phyloP scores from a whole-genome alignment of 1,284 basidiomycete genomes.

The Mycosarcoma mackinlayi region DNA sequence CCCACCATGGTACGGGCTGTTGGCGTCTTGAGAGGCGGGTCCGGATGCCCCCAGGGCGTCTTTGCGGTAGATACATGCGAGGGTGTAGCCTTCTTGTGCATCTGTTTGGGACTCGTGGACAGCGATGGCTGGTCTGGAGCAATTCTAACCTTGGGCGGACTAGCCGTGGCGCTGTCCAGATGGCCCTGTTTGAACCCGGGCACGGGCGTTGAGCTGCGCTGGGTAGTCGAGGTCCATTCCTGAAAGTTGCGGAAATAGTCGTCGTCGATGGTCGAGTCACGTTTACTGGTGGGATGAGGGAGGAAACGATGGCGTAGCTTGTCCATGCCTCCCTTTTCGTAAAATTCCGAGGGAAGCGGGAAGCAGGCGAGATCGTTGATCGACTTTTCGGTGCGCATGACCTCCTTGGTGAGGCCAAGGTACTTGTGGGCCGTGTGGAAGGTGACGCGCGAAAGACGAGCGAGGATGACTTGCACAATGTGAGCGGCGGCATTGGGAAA shows the following conservation, averaged over 20 bases:
- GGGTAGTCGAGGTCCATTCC: constrained; percentile 34
- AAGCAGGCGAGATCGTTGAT: constrained; percentile 97
- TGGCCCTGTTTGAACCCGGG: constrained; percentile 2
- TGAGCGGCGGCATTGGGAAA: constrained; percentile 96
- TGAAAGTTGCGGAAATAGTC: constrained; percentile 55
- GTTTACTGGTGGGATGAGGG: constrained; percentile 45
- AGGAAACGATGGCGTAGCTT: constrained; percentile 83
- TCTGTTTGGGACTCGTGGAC: constrained; percentile 24
- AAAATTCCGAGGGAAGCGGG: constrained; percentile 89
- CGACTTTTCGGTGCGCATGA: constrained; percentile 92
- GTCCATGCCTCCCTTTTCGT: constrained; percentile 91
- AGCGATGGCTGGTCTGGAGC: constrained; percentile 10
- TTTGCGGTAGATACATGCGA: constrained; percentile 18
- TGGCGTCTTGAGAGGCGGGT: constrained; percentile 61
- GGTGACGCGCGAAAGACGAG: constrained; percentile 94
- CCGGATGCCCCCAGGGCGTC: constrained; percentile 62
- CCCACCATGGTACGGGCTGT: constrained; percentile 62
- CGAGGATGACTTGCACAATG: constrained; percentile 96
- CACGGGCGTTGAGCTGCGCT: constrained; percentile 41
- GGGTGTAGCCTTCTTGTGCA: constrained; percentile 9
- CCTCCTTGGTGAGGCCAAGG: constrained; percentile 92
- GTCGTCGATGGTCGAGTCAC: constrained; percentile 41
- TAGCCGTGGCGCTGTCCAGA: constrained; percentile 3
- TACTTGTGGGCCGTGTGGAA: constrained; percentile 95
- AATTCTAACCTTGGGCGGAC: constrained; percentile 27